Evolutionary conservation across 768 basidiomycete genomes (phyloP).

Genomic region (Lactarius pseudohatsudake): DNA sequence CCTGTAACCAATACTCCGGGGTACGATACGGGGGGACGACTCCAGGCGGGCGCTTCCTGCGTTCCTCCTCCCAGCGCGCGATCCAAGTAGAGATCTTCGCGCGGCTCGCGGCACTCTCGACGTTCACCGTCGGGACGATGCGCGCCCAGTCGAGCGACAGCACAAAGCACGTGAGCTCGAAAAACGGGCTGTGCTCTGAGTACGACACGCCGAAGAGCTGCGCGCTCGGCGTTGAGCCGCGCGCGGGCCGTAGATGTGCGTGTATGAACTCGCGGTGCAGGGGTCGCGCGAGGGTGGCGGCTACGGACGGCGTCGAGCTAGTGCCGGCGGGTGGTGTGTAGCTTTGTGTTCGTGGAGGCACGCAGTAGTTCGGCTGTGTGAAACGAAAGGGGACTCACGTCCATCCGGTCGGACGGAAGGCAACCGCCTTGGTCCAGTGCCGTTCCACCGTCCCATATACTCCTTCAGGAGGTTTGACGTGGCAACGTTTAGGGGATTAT

Average conservation of each 20-base stretch:
- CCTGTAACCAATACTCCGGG: slow-evolving; percentile 47
- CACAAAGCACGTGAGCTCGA: slow-evolving; percentile 93
- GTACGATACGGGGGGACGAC: slow-evolving; percentile 41
- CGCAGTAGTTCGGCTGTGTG: too few species aligned
- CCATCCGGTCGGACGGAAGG: slow-evolving; percentile 33
- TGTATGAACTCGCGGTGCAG: slow-evolving; percentile 69
- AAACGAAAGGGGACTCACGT: too few species aligned
- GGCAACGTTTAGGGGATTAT: slow-evolving; percentile 73
- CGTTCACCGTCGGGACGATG: slow-evolving; percentile 96
- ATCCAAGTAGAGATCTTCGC: slow-evolving; percentile 91
- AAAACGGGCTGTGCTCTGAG: slow-evolving; percentile 95
- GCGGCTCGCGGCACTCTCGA: slow-evolving; percentile 68
- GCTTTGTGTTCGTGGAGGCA: slow-evolving; percentile 37
- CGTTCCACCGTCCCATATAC: slow-evolving; percentile 75
- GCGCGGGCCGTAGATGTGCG: slow-evolving; percentile 62
- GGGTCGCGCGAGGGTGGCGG: slow-evolving; percentile 64
- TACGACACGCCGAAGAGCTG: slow-evolving; percentile 87
- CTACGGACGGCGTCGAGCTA: slow-evolving; percentile 60
- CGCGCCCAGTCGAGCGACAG: slow-evolving; percentile 80
- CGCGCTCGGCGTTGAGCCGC: slow-evolving; percentile 65
- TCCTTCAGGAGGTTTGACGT: slow-evolving; percentile 71
- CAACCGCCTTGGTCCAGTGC: slow-evolving; percentile 43
- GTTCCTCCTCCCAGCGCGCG: slow-evolving; percentile 33
- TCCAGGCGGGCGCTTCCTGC: slow-evolving; percentile 29
- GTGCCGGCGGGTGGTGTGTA: slow-evolving; percentile 66